Evolutionary conservation across 2,329 filamentous ascomycete genomes (phyloP), one percentile per base, ranked within the genome.

Genomic region (Colletotrichum truncatum): DNA sequence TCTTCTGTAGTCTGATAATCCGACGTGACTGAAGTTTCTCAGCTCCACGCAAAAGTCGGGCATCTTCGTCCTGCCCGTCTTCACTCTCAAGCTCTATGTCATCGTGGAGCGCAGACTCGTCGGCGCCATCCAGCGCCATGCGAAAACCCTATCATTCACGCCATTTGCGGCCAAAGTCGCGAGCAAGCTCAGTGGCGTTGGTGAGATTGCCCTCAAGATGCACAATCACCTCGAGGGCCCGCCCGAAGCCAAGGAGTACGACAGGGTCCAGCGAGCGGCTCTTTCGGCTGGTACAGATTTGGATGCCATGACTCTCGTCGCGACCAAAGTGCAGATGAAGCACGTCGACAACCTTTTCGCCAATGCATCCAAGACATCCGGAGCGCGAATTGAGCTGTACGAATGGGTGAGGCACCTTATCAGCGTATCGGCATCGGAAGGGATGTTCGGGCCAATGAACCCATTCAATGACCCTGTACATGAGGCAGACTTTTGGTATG

Each of bases 371-470:
- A 8, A 8, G 12, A 23, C 3, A 32, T 6, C 39, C 16, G 59
- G 16, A 14, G 10, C 25, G 3, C 16, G 21, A 7, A 39, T 62
- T 7, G 59, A 62, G 21, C 21, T 62, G 3, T 62, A 57, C 25
- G 26, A 23, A 14, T 62, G 59, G 59, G 18, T 62, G n/a, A 57
- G 18, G 52, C 51, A 41, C 8, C n/a, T 34, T 12, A 23, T 57
- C n/a, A 25, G 23, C 5, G 12, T 56, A 8, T 62, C 52, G 4
- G 18, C 59, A 1, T 41, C 59, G 1, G 63, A 67, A 18, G 64
- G 34, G 14, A 43, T 58, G 21, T 67, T 51, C 9, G 64, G 64
- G 18, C 61, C 53, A 4, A n/a, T 46, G 38, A 66, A 67, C 11
- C 64, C 64, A 3, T 67, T 53, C 48, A 41, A 54, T 28, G 43